Evolutionary conservation across 306 rosid species (phyloP).

Genomic region (Prunus padus): DNA sequence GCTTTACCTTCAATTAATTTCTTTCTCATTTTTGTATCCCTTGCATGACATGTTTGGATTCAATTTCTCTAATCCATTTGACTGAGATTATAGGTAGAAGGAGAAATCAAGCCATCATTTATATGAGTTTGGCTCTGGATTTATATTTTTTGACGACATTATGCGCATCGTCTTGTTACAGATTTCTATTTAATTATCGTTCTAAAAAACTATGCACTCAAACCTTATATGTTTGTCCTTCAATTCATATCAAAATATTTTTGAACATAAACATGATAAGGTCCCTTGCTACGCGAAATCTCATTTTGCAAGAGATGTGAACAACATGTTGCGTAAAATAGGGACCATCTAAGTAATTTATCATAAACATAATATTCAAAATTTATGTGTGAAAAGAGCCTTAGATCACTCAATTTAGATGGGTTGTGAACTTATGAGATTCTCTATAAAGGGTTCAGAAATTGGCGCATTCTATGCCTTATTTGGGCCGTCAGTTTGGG

Average conservation of each 20-base stretch:
- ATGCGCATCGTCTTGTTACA: not conserved
- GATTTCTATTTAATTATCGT: no score
- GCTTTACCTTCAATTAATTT: conserved; percentile 36
- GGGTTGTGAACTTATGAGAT: not conserved
- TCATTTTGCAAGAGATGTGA: no score
- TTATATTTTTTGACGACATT: not conserved
- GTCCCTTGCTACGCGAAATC: no score
- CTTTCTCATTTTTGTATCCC: conserved; percentile 32
- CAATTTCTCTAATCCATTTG: conserved; percentile 13
- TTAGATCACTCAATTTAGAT: conserved; percentile 14
- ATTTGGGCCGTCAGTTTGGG: conserved; percentile 29
- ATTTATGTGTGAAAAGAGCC: not conserved
- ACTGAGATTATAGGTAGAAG: conserved; percentile 30
- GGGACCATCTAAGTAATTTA: no score
- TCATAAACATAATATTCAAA: no score
- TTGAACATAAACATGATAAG: no score
- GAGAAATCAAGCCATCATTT: not conserved
- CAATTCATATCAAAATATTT: no score
- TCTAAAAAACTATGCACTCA: not conserved
- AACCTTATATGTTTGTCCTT: no score
- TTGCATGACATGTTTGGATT: conserved; percentile 16
- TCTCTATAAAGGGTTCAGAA: conserved; percentile 21
- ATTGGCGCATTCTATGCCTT: conserved; percentile 31
- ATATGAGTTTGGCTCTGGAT: not conserved
- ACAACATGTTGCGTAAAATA: no score